These are phyloP conservation scores for Lactarius sp. DNA, from an alignment of 768 basidiomycete species.

Conservation along the genomic window DNA sequence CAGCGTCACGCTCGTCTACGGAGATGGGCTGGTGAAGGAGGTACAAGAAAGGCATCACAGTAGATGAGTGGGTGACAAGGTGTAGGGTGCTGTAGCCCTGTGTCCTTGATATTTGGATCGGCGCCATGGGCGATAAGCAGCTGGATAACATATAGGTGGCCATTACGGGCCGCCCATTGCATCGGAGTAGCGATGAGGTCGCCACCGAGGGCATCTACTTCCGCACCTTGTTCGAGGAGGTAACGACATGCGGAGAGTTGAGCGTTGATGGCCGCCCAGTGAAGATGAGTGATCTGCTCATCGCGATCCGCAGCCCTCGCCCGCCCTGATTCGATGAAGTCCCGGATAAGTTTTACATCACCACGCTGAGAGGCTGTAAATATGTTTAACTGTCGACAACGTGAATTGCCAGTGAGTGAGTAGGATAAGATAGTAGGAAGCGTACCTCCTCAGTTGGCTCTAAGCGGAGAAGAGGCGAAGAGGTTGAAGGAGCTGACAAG, in stretches of 20 bases:
- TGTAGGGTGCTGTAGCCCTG: slow-evolving; percentile 93
- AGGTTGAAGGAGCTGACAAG: slow-evolving; percentile 31
- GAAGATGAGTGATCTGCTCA: slow-evolving; percentile 87
- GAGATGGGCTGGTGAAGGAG: slow-evolving; percentile 90
- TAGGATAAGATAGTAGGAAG: not conserved
- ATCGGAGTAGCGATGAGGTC: slow-evolving; percentile 92
- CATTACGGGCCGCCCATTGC: slow-evolving; percentile 98
- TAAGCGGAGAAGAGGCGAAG: not conserved
- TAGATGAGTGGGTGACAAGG: slow-evolving; percentile 90
- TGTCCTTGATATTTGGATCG: slow-evolving; percentile 87
- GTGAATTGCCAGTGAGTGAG: too few relatives aligned
- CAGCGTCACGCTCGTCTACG: slow-evolving; percentile 84
- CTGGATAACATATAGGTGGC: slow-evolving; percentile 93
- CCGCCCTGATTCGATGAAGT: slow-evolving; percentile 65
- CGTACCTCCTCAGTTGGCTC: slow-evolving; percentile 11
- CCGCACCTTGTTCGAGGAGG: slow-evolving; percentile 87
- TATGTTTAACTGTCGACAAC: slow-evolving; percentile 64
- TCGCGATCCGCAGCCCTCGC: slow-evolving; percentile 77
- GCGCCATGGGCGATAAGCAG: slow-evolving; percentile 85
- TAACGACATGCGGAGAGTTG: slow-evolving; percentile 82
- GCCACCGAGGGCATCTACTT: slow-evolving; percentile 91
- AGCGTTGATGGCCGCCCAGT: slow-evolving; percentile 98
- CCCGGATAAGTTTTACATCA: slow-evolving; percentile 58
- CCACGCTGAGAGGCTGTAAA: slow-evolving; percentile 87
- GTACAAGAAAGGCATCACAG: slow-evolving; percentile 91